A percentile compares a stretch with the other conserved stretches of the same genome.
Conservation (phyloP, 257 asterid genomes). For the Solanum dulcamara region DNA sequence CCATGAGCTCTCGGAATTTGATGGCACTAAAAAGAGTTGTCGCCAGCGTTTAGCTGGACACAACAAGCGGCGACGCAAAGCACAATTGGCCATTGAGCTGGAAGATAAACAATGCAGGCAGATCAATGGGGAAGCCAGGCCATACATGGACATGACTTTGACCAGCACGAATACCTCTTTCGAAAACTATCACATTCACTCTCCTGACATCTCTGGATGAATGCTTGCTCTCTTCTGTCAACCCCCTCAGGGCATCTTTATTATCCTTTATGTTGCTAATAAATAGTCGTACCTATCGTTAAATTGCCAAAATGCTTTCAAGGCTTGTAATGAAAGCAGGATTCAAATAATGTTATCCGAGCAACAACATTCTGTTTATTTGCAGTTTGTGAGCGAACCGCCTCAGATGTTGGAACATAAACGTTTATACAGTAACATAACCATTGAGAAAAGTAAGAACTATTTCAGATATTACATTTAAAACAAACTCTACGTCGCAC, state of each 20-base stretch:
- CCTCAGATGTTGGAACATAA: neutral
- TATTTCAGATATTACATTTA: neutral
- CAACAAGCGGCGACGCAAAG: constrained; percentile 33
- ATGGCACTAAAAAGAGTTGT: constrained; percentile 44
- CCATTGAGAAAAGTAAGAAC: neutral
- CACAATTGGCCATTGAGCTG: neutral
- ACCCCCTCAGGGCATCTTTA: neutral
- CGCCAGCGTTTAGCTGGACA: constrained; percentile 46
- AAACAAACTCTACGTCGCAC: neutral
- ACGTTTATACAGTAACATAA: neutral
- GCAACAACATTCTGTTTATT: neutral
- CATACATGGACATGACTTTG: neutral
- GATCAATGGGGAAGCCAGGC: neutral
- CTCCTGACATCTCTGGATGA: neutral
- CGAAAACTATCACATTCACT: too few relatives aligned
- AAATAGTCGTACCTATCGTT: neutral
- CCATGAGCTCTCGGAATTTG: constrained; percentile 43
- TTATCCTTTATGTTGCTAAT: neutral
- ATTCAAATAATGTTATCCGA: neutral
- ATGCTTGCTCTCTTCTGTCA: constrained; percentile 74
- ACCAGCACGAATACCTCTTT: neutral
- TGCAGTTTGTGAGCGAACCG: neutral
- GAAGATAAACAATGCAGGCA: constrained; percentile 9
- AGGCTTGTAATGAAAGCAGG: neutral
- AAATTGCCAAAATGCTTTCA: too few relatives aligned